A percentile compares a stretch with the other conserved stretches of the same genome.
Evolutionary conservation across 1,284 basidiomycete genomes (phyloP).

Genomic region (Xanthoconium separans): DNA sequence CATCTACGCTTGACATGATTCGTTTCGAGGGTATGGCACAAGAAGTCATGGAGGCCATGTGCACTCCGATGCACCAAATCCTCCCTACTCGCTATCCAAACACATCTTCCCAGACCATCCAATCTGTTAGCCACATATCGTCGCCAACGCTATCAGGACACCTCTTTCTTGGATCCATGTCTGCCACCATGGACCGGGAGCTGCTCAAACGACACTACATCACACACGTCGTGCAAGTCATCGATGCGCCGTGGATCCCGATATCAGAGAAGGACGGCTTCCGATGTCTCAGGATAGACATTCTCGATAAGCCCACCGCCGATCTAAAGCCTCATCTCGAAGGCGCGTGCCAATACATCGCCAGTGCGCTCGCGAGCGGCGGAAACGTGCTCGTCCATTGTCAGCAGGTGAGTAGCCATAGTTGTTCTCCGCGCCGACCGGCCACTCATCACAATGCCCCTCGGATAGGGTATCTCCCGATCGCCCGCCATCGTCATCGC

Average conservation of each 20-base stretch:
- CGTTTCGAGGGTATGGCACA: constrained; percentile 66
- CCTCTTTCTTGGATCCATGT: constrained; percentile 55
- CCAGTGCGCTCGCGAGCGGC: constrained; percentile 46
- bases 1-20: constrained; percentile 48
- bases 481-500: constrained; percentile 66
- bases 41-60: constrained; percentile 76
- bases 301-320: constrained; percentile 54
- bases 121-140: constrained; percentile 20
- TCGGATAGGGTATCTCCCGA: constrained; percentile 60
- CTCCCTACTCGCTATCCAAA: constrained; percentile 41
- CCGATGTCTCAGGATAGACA: constrained; percentile 61
- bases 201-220: constrained; percentile 50
- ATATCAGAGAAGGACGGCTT: constrained; percentile 56
- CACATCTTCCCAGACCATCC: constrained; percentile 21
- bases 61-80: constrained; percentile 76
- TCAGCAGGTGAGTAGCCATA: constrained; percentile 51
- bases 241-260: constrained; percentile 70
- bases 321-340: constrained; percentile 57
- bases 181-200: constrained; percentile 50
- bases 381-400: constrained; percentile 64
- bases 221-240: constrained; percentile 64
- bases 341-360: constrained; percentile 55
- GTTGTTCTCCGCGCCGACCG: background rate
- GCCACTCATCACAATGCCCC: background rate
- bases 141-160: constrained; percentile 33